Percentiles rank a stretch among this genome's conserved stretches.
Evolutionary conservation across 306 rosid species (phyloP).

Genomic region (Quercus alba): DNA sequence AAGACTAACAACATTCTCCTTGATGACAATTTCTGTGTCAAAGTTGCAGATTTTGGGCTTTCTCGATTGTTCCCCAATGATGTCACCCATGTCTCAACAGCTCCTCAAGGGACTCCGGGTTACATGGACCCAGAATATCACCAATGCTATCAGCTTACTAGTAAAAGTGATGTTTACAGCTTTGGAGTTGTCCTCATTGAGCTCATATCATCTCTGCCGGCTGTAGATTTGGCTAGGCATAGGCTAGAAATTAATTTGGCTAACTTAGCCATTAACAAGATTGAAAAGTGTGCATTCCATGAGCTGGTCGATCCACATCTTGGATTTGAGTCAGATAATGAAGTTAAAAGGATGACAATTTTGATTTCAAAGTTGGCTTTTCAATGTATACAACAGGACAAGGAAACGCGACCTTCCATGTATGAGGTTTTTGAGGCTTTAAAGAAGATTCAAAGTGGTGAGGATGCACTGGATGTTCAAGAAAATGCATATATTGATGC

Average conservation of each 20-base stretch:
- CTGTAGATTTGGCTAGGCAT: conserved; percentile 52
- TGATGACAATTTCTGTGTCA: conserved; percentile 42
- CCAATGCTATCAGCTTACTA: conserved; percentile 55
- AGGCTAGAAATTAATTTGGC: conserved; percentile 64
- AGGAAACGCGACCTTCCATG: conserved; percentile 69
- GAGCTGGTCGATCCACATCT: conserved; percentile 58
- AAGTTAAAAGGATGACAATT: conserved; percentile 39
- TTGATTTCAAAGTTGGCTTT: conserved; percentile 65
- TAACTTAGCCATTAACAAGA: conserved; percentile 42
- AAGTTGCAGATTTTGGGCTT: conserved; percentile 85
- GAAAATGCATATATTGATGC: conserved; percentile 5
- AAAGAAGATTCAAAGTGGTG: conserved; percentile 36
- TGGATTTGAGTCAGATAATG: conserved; percentile 50
- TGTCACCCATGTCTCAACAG: conserved; percentile 66
- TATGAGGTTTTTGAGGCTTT: conserved; percentile 47
- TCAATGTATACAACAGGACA: conserved; percentile 61
- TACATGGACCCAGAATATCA: conserved; percentile 78
- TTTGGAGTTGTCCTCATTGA: conserved; percentile 73
- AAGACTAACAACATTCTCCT: conserved; percentile 75
- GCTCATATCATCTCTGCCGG: conserved; percentile 63
- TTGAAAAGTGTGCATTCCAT: conserved; percentile 29
- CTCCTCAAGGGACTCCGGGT: conserved; percentile 83
- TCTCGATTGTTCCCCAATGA: conserved; percentile 56
- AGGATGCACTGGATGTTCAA: conserved; percentile 17
- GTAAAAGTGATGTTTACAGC: conserved; percentile 77